A percentile compares a stretch with the other conserved stretches of the same genome.
Evolutionary conservation across 1,139 yeast species (phyloP).

Genomic region (Diutina neorugosa): DNA sequence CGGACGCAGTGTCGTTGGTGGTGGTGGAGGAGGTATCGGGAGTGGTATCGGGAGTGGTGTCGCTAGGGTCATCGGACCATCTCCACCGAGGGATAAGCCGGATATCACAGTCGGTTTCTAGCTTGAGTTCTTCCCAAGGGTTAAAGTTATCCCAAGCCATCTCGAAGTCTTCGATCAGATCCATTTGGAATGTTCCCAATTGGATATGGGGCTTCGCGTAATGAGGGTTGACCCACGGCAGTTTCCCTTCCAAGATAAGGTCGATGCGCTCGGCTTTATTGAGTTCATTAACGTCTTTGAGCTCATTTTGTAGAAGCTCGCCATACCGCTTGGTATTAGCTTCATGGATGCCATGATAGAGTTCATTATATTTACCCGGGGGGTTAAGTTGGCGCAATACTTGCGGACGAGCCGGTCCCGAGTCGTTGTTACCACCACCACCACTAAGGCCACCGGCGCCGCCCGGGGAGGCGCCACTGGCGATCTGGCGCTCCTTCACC

Average conservation of each 20-base stretch:
- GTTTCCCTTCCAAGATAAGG: constrained; percentile 22
- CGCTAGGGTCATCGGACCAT: neutral
- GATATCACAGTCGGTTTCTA: constrained; percentile 31
- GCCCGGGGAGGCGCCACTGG: no score
- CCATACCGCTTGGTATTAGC: constrained; percentile 6
- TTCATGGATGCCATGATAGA: constrained; percentile 7
- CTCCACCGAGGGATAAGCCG: constrained; percentile 26
- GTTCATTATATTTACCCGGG: constrained; percentile 7
- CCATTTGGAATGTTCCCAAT: constrained; percentile 24
- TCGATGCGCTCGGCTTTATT: constrained; percentile 29
- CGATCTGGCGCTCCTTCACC: constrained; percentile 6
- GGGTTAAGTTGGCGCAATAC: neutral
- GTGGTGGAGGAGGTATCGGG: neutral
- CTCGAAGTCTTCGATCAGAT: constrained; percentile 31
- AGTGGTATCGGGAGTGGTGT: neutral
- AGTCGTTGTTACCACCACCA: neutral
- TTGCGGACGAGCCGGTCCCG: neutral
- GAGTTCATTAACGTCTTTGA: constrained; percentile 17
- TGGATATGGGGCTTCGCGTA: constrained; percentile 26
- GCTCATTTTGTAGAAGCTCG: constrained; percentile 1
- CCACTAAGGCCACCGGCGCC: no score
- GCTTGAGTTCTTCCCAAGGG: constrained; percentile 40
- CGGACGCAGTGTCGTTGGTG: no score
- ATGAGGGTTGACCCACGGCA: constrained; percentile 4
- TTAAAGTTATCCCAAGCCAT: constrained; percentile 36